Conservation (phyloP, 2,329 filamentous ascomycete species). For the Colletotrichum navitas region DNA sequence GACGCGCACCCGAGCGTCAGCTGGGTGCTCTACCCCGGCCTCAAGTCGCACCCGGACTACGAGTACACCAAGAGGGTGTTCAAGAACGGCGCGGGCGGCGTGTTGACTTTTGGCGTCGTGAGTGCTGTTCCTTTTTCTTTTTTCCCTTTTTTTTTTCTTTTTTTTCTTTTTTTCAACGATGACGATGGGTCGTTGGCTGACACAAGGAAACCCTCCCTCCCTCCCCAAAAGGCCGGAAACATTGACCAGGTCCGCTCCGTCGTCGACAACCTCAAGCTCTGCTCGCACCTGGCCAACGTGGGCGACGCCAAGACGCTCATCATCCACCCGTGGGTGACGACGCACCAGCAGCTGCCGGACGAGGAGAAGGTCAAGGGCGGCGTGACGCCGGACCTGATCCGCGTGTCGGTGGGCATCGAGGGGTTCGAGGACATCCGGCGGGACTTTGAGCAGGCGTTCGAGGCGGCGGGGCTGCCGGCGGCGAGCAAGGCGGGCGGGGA, state of each 20-base stretch:
- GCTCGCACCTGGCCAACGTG: conserved; percentile 80
- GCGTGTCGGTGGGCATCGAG: conserved; percentile 62
- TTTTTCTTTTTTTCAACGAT: too few species aligned
- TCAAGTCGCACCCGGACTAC: conserved; percentile 74
- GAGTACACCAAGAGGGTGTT: conserved; percentile 76
- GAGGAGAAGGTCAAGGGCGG: conserved; percentile 75
- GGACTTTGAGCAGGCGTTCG: conserved; percentile 74
- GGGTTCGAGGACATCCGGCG: conserved; percentile 80
- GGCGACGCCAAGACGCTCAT: conserved; percentile 80
- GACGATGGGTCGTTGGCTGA: neutral
- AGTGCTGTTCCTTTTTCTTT: neutral
- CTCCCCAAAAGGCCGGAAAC: conserved; percentile 45
- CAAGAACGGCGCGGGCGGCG: conserved; percentile 76
- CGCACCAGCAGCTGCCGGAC: conserved; percentile 76
- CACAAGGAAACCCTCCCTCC: neutral
- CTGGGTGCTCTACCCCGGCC: conserved; percentile 80
- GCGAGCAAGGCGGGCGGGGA: conserved; percentile 32
- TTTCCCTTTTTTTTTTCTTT: too few species aligned
- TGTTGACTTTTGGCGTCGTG: conserved; percentile 76
- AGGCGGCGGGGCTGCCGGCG: conserved; percentile 25
- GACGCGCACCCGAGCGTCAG: conserved; percentile 75
- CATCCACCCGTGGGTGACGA: conserved; percentile 80
- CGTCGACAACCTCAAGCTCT: conserved; percentile 80
- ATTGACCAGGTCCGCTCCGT: conserved; percentile 58
- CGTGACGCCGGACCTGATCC: conserved; percentile 62